These are phyloP conservation scores for Trichoderma asperelloides DNA, from an alignment of 495 filamentous ascomycete genomes.

Conservation along the genomic window DNA sequence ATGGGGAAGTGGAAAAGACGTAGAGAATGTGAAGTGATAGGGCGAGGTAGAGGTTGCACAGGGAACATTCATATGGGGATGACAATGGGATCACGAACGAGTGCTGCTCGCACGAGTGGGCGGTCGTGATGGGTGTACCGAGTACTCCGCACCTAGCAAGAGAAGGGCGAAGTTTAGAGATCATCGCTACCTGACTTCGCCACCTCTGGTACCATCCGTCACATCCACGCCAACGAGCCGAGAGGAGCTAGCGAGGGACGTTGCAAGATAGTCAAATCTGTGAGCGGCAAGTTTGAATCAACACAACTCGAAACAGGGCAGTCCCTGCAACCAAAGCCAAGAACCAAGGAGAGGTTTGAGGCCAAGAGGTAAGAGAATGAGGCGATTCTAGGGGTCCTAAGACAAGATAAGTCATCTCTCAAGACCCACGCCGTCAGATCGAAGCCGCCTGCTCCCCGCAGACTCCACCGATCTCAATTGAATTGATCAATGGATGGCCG, in stretches of 20 bases:
- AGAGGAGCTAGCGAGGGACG: background rate
- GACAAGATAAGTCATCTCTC: background rate
- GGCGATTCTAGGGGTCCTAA: background rate
- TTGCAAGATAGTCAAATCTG: background rate
- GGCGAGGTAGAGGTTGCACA: background rate
- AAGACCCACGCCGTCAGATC: constrained; percentile 3
- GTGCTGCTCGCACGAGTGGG: background rate
- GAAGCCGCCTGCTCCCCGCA: background rate
- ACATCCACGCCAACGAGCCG: background rate
- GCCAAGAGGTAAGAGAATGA: background rate
- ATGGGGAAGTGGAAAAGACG: background rate
- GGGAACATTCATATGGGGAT: background rate
- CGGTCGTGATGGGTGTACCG: background rate
- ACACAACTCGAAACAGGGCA: background rate
- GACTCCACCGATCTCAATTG: background rate
- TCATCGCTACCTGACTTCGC: background rate
- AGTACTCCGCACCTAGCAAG: background rate
- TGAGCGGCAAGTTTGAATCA: background rate
- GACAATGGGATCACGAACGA: background rate
- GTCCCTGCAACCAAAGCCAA: background rate
- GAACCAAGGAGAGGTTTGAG: background rate
- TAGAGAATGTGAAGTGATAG: background rate
- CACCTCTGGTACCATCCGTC: background rate
- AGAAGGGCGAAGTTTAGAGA: background rate
- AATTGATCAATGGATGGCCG: background rate